A percentile compares a stretch with the other conserved stretches of the same genome.
Conservation (phyloP, 805 yeast genomes). For the Metschnikowia baotianmanensis region DNA sequence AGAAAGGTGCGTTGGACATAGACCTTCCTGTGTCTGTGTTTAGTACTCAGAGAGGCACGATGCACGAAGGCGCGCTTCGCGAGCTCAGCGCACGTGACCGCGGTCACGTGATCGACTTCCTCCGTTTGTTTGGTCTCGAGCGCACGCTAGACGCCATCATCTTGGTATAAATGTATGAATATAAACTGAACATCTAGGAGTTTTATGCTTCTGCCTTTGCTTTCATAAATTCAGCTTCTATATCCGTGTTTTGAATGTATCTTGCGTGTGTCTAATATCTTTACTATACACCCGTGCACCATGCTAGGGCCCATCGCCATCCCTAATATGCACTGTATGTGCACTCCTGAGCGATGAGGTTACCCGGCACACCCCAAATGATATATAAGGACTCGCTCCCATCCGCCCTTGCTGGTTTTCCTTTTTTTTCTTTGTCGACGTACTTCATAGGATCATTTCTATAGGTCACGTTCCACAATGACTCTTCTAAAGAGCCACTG, state of each 20-base stretch:
- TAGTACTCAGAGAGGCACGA: slow-evolving; percentile 20
- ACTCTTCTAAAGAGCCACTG: slow-evolving; percentile 99
- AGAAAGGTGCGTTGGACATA: slow-evolving; percentile 6
- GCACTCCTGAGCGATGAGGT: too few species aligned
- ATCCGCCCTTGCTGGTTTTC: slow-evolving; percentile 18
- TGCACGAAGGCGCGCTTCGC: slow-evolving; percentile 21
- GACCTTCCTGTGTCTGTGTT: slow-evolving; percentile 9
- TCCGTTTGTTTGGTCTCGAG: slow-evolving; percentile 45
- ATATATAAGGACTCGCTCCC: slow-evolving; percentile 15
- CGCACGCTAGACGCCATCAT: slow-evolving; percentile 6
- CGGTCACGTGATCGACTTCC: slow-evolving; percentile 37
- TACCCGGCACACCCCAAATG: slow-evolving; percentile 47
- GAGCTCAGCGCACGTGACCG: slow-evolving; percentile 21
- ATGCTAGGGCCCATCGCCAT: background rate
- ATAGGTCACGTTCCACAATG: slow-evolving; percentile 99
- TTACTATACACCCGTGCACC: slow-evolving; percentile 9
- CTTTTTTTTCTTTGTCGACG: slow-evolving; percentile 79
- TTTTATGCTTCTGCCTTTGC: background rate
- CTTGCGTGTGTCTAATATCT: too few species aligned
- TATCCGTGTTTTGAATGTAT: too few species aligned
- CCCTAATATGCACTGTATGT: too few species aligned
- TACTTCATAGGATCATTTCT: slow-evolving; percentile 99
- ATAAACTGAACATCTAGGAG: background rate
- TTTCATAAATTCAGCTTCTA: too few species aligned
- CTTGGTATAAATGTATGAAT: slow-evolving; percentile 1